Base-by-base conservation (phyloP, 441 rosid species). In the Syzygium malaccense region DNA sequence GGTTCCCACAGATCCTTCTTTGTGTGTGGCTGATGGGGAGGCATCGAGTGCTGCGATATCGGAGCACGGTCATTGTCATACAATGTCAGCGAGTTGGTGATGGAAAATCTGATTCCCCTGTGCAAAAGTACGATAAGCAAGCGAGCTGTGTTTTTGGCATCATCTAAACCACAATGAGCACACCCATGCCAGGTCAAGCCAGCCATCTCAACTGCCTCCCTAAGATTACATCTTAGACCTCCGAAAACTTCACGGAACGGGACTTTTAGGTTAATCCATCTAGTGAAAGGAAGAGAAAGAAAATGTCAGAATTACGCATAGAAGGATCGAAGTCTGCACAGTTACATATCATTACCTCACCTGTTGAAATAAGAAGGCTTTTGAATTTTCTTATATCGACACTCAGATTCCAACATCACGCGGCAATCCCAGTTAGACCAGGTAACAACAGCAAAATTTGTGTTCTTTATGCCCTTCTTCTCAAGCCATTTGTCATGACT, bases 361-460 rank as follows among this genome's bases (percentile, higher is more conserved):
- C 95, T 91, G 93, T 95, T 95, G 86, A 95, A 95, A 83, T 95
- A 95, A 33, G 94, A 94, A 32, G 98, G 98, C 89, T 95, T 95
- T 71, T 95, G 88, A 86, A 95, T 93, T 88, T 92, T 94, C 92
- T 95, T 95, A 86, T 92, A 92, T n/a, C 95, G 94, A 91, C 98
- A 95, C 92, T 95, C 96, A n/a, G 96, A 94, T 90, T 95, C 98
- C 94, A 95, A 89, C 96, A 95, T 95, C 75, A 94, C 96, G 33
- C 93, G 92, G 87, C 96, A 95, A 91, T 95, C 96, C 96, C 98
- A 95, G 88, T 94, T 93, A 8, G 96, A 94, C 96, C 96, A 95
- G 62, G 98, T 95, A 80, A 95, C 98, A 68, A 95, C 94, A 78
- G 95, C 96, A 55, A 95, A 95, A 89, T 91, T 95, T 28, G 94